A percentile compares a stretch with the other conserved stretches of the same genome.
These are phyloP conservation scores for Diphasiastrum complanatum DNA, from an alignment of 83 land plant species.

Conservation along the genomic window DNA sequence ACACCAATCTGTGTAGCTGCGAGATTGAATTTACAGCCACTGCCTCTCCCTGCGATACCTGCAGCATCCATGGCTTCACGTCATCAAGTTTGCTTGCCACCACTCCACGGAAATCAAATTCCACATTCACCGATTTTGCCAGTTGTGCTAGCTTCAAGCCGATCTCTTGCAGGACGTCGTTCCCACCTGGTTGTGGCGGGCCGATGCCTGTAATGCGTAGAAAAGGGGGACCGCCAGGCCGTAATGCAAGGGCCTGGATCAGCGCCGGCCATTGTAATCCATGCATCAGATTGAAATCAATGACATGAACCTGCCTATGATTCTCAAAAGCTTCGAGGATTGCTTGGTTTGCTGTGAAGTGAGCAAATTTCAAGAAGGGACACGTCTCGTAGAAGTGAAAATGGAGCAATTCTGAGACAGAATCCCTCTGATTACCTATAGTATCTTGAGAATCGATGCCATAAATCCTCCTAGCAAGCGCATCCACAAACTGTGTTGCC, in stretches of 20 bases:
- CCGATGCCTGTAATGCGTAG: conserved; percentile 78
- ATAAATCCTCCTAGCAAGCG: too few species aligned
- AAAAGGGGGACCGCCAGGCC: conserved; percentile 74
- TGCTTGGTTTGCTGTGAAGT: conserved; percentile 82
- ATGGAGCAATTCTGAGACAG: too few species aligned
- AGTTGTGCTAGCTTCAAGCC: conserved; percentile 49
- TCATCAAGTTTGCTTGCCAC: conserved; percentile 40
- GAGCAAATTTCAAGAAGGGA: too few species aligned
- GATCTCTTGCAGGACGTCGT: conserved; percentile 48
- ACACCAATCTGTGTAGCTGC: conserved; percentile 46
- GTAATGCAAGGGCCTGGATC: conserved; percentile 69
- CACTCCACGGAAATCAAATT: conserved; percentile 51
- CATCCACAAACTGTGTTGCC: too few species aligned
- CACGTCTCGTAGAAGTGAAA: too few species aligned
- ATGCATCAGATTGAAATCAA: conserved; percentile 52
- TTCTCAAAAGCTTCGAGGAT: conserved; percentile 59
- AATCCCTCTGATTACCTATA: too few species aligned
- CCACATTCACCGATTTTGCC: conserved; percentile 49
- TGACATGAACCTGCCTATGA: conserved; percentile 43
- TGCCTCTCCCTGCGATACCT: conserved; percentile 18
- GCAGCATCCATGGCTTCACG: conserved; percentile 39
- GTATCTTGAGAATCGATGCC: too few species aligned
- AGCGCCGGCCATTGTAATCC: conserved; percentile 91
- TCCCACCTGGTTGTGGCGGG: conserved; percentile 44
- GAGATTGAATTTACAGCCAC: conserved; percentile 67